Evolutionary conservation across 1,139 yeast species (phyloP), one percentile per base, ranked within the genome.

Genomic region (Hanseniaspora sp.): DNA sequence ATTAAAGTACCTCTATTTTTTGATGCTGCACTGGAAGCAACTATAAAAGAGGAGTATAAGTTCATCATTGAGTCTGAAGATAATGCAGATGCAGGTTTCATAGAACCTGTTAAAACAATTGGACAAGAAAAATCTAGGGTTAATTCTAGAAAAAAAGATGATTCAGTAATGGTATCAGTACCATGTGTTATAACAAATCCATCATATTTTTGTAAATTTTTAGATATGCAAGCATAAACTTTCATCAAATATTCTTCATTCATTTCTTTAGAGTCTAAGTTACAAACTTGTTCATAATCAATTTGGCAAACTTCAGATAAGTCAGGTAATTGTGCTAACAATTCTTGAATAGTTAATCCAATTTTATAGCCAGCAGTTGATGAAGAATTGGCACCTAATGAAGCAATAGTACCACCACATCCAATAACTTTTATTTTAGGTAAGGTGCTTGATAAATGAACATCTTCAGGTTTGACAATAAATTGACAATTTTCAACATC

Each of bases 11-110:
- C 83, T 62, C 87, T 72, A 23, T 78, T 76, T 48, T 74, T 67
- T 8, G 82, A 74, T 55, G 73, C 71, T 35, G 68, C 66, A 58
- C 72, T 68, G 0, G 83, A 69, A 6, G 87, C 84, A 48, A 82
- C 80, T 12, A 78, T 77, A 54, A 80, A 80, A 1, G 86, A 85
- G 63, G 82, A 86, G 63, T 80, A 82, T 56, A 82, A 67, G 64
- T 82, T 82, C 82, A 82, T 80, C 6, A 85, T 83, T 1, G 86
- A 86, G 63, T 82, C 87, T 7, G 84, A 79, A 2, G 84, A 79
- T 48, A 82, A 76, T 35, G 83, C 79, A 1, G 85, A 79, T 8
- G 83, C 77, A 1, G 87, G 87, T 61, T 87, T 73, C 87, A 82
- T 82, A 1, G 83, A 77, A 1, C 87, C 87, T 57, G 85, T 81